Base-by-base conservation (phyloP, 345 rosid species). In the Lepidium africanum region DNA sequence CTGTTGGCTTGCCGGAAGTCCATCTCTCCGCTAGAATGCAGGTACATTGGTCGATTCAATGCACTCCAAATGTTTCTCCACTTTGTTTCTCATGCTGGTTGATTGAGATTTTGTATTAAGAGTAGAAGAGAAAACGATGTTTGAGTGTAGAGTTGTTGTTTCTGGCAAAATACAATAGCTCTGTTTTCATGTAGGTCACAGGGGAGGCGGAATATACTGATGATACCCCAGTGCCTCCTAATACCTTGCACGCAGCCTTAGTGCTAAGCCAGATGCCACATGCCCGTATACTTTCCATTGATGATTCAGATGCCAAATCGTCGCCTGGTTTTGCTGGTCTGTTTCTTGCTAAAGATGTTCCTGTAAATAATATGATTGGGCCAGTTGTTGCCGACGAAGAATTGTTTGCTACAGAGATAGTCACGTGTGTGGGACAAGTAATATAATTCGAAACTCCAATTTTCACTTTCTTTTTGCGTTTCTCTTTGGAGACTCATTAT, bases 371-470 rank as follows among this genome's bases (percentile, higher is more conserved):
- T 85, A 81, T 46, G 63, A 91, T 84, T 70, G 98, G 98, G 19
- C 77, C 97, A 30, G 48, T 82, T 53, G 76, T 88, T 42, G 52
- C 74, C n/a, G 98, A 93, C 19, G 99, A 93, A 79, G 96, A 93
- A 72, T 65, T 90, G 39, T 90, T 85, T 83, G 96, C 99, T 73
- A 81, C 92, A 3, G 85, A 86, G 39, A 71, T 81, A 57, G 97
- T 93, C 78, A 88, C 99, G 7, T 91, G 97, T 77, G 99, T 91
- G 63, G 99, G 99, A 61, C 98, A 93, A 88, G 98, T 93, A 74
- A 43, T 25, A 25, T 2, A 25, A 25, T 3, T 25, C 3, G 71
- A 48, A 64, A 7, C 49, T 65, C 11, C n/a, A 23, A 38, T 3
- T 39, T 47, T 23, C 15, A 41, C 21, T 5, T 10, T 45, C 59